phyloP scores from a whole-genome alignment of 257 asterid genomes.

The Craterostigma plantagineum region DNA sequence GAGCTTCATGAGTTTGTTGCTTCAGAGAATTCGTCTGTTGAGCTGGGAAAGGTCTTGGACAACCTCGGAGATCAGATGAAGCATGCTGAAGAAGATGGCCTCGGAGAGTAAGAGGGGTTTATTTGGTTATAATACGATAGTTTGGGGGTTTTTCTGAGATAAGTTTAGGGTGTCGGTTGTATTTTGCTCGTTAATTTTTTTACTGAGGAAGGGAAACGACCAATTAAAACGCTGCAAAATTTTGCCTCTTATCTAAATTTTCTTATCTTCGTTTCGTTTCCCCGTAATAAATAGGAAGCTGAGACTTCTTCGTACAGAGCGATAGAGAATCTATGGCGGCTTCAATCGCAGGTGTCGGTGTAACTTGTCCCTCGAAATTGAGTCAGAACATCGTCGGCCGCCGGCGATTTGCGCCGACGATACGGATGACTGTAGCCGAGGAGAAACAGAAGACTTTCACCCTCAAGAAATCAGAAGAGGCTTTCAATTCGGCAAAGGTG shows the following conservation, averaged over 20 bases:
- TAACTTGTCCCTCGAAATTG: constrained; percentile 22
- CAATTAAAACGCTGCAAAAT: no score
- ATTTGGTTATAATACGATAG: no score
- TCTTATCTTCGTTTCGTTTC: constrained; percentile 20
- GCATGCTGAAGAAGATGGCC: no score
- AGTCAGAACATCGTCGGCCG: constrained; percentile 13
- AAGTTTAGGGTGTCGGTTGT: no score
- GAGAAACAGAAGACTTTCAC: constrained; percentile 72
- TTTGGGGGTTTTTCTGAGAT: no score
- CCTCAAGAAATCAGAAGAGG: constrained; percentile 79
- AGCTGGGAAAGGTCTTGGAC: no score
- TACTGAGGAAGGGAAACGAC: no score
- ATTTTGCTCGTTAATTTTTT: no score
- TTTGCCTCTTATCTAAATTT: constrained; percentile 15
- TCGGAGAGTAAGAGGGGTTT: no score
- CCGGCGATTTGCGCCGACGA: constrained; percentile 22
- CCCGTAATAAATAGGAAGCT: not conserved
- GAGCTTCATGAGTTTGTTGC: constrained; percentile 26
- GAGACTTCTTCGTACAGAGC: not conserved
- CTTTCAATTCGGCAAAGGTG: constrained; percentile 91
- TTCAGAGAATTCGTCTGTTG: no score
- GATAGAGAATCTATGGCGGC: constrained; percentile 23
- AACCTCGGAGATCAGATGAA: no score
- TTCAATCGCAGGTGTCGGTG: constrained; percentile 27
- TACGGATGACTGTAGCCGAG: constrained; percentile 54